Evolutionary conservation across 1,284 basidiomycete genomes (phyloP).

Genomic region (Kwoniella shivajii): DNA sequence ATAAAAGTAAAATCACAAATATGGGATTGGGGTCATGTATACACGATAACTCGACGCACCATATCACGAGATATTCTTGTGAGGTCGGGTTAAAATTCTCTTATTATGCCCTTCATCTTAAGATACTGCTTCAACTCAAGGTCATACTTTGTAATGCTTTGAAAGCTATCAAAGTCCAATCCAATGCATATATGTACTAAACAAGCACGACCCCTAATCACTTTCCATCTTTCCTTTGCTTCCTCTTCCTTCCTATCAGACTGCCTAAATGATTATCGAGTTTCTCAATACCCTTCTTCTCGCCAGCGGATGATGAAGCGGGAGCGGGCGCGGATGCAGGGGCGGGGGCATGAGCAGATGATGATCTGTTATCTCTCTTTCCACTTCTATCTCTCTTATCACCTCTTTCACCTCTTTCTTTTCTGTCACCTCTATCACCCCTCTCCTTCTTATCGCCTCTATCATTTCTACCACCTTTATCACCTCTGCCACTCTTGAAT

Average conservation of each 20-base stretch:
- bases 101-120: too few species aligned
- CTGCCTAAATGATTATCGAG: conserved; percentile 49
- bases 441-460: neutral
- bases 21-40: neutral
- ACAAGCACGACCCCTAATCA: conserved; percentile 8
- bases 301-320: conserved; percentile 13
- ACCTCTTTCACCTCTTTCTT: conserved; percentile 8
- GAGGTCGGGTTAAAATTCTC: too few species aligned
- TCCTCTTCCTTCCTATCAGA: conserved; percentile 54
- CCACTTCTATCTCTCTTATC: conserved; percentile 8
- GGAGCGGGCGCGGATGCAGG: neutral
- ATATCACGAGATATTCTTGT: too few species aligned
- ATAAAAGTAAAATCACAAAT: too few species aligned
- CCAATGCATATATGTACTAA: neutral
- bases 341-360: neutral
- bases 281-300: conserved; percentile 50
- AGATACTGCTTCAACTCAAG: neutral
- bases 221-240: conserved; percentile 44
- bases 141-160: neutral
- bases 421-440: conserved; percentile 8
- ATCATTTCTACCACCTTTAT: neutral
- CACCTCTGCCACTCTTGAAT: neutral
- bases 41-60: neutral
- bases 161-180: neutral
- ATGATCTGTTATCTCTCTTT: neutral